Base-by-base conservation (phyloP, 148 eudicot genomes). In the Rhododendron kiyosumense region DNA sequence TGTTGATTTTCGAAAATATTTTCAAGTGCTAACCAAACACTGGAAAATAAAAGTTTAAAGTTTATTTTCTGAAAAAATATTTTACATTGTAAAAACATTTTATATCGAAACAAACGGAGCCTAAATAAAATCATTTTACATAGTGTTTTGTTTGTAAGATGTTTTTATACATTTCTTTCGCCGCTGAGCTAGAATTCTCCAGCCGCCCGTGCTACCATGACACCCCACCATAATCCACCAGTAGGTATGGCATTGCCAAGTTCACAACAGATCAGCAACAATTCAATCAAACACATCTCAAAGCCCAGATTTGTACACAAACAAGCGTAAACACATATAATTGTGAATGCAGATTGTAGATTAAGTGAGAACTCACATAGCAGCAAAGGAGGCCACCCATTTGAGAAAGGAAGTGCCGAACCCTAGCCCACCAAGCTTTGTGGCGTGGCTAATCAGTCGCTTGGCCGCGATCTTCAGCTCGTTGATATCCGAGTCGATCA, bases 381-480 rank as follows among this genome's bases (percentile, higher is more conserved):
- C 98, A 75, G 99, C 93, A 46, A 96, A 84, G 54, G 96, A 94
- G 61, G 98, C 96, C 30, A 96, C 88, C 97, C 98, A 95, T 88
- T 87, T 90, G 89, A 95, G 88, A 80, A 96, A 90, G 81, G 92
- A 89, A 84, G 94, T 92, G 74, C 94, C 95, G 45, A 96, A 90
- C 2, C 93, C 97, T 1, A 87, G 51, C 12, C 90, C 89, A 10
- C 92, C 91, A n/a, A 92, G 89, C 88, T 77, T 90, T 74, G 85
- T 67, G 74, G 92, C 93, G 54, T 95, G 91, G 75, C 36, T 67
- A 15, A 95, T 81, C 28, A 94, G 87, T 22, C 89, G 88, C 84
- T 82, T 85, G 36, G 92, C 87, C 1, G 92, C 94, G 4, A 88
- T 46, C 79, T 89, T 93, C 18, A 96, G 91, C 69, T 95, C 95